Evolutionary conservation across 2,329 filamentous ascomycete genomes (phyloP), one percentile per base, ranked within the genome.

Genomic region (Diplodia sapinea): DNA sequence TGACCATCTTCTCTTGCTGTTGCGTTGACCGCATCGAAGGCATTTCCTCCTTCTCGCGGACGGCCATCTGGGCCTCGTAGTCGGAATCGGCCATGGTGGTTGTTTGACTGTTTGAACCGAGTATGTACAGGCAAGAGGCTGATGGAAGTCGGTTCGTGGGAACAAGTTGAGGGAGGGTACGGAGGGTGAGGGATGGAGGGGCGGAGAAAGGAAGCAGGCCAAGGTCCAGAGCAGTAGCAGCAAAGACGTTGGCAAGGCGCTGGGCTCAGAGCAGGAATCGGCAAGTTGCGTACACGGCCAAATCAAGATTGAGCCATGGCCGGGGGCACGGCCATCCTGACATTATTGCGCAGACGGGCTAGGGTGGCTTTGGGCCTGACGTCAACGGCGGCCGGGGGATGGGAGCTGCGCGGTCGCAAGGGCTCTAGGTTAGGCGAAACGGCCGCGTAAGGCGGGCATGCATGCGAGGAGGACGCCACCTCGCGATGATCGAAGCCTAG

Each of bases 1-100:
- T 79, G 52, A 81, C 70, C 55, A 79, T 77, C 72, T 84, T 84
- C 68, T 83, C 70, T 70, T 84, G 81, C 73, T 82, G 80, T 73
- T 78, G 75, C 47, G 77, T 77, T 17, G 82, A 83, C 69, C 82
- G 80, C 74, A 76, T 75, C 43, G 78, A 74, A 51, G 74, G 74
- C 52, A 52, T 26, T 70, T 78, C 74, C 13, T 38, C 15, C 43
- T 38, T 31, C 49, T 38, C 40, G n/a, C 49, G 50, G 47, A 63
- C 3, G 47, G 59, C 59, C 5, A 20, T 29, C 23, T 63, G 59
- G 8, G 12, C 43, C 26, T 79, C 76, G 61, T 73, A 76, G 68
- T 77, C 74, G n/a, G 55, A 64, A 56, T 67, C 66, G 56, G 77
- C 71, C 76, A 79, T 78, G 72, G 67, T 71, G 68, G 51, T 63